Evolutionary conservation across 352 stramenopile species (phyloP).

Genomic region (Globisporangium abappressorium): DNA sequence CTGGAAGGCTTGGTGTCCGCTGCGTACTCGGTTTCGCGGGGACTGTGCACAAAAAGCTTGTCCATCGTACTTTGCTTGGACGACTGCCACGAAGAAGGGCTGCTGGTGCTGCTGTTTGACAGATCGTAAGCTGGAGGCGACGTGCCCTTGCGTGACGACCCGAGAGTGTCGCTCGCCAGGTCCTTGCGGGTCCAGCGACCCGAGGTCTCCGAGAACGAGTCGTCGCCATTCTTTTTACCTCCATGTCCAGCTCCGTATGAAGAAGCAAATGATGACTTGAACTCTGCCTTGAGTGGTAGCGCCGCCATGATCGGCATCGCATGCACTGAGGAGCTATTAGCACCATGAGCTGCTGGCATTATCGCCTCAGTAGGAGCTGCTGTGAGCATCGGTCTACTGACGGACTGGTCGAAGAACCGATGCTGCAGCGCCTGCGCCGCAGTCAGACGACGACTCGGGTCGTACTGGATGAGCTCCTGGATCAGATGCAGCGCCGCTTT

Average conservation of each 20-base stretch:
- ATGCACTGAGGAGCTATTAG: not conserved
- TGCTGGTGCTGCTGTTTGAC: not conserved
- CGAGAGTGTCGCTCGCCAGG: not conserved
- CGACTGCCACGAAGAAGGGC: not conserved
- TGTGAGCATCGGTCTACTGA: constrained; percentile 41
- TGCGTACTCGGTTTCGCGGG: constrained; percentile 18
- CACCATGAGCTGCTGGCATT: not conserved
- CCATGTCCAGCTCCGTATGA: not conserved
- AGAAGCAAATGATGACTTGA: constrained; percentile 18
- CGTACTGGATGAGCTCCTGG: constrained; percentile 89
- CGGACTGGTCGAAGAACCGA: constrained; percentile 87
- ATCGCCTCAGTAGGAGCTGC: not conserved
- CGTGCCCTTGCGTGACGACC: constrained; percentile 16
- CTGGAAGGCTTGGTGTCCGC: constrained; percentile 20
- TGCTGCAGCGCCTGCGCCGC: constrained; percentile 91
- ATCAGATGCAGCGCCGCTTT: constrained; percentile 81
- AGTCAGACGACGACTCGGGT: constrained; percentile 86
- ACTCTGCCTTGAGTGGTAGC: constrained; percentile 30
- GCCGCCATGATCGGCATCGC: not conserved
- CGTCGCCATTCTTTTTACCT: constrained; percentile 13
- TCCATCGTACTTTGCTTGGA: constrained; percentile 9
- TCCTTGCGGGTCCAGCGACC: constrained; percentile 18
- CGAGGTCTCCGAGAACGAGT: not conserved
- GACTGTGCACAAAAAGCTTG: constrained; percentile 13
- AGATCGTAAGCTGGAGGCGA: constrained; percentile 9